A percentile compares a stretch with the other conserved stretches of the same genome.
phyloP scores from a whole-genome alignment of 164 flowering plant genomes.

The Saururus chinensis region DNA sequence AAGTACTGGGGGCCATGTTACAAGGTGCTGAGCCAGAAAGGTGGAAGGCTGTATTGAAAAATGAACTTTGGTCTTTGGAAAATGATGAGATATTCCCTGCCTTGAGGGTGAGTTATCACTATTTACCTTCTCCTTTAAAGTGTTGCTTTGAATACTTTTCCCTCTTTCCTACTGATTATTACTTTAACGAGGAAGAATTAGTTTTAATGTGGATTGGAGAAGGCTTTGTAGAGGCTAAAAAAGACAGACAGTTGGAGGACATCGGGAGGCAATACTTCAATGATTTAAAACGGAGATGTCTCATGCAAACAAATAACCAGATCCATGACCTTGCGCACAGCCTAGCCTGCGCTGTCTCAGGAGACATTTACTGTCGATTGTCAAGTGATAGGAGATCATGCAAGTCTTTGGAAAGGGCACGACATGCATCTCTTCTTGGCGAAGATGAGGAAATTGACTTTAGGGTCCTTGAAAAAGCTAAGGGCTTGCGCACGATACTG shows the following conservation, averaged over 20 bases:
- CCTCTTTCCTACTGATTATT: too few species aligned
- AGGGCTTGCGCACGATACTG: background rate
- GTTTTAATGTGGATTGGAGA: too few species aligned
- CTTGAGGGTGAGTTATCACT: too few species aligned
- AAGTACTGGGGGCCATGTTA: too few species aligned
- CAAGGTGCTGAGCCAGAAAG: slow-evolving; percentile 1
- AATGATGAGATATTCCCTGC: background rate
- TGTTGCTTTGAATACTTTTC: too few species aligned
- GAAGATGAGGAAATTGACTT: background rate
- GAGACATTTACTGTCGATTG: background rate
- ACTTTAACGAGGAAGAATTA: too few species aligned
- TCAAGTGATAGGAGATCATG: background rate
- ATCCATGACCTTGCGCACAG: slow-evolving; percentile 8
- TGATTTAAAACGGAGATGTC: slow-evolving; percentile 3
- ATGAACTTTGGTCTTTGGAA: slow-evolving; percentile 10
- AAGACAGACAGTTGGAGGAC: too few species aligned
- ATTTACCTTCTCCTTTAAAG: too few species aligned
- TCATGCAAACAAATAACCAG: slow-evolving; percentile 5
- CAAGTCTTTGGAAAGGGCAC: background rate
- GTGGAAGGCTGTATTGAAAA: slow-evolving; percentile 7
- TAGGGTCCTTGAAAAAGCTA: background rate
- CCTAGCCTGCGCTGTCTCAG: background rate
- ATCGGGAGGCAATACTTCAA: slow-evolving; percentile 11
- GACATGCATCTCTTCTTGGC: background rate
- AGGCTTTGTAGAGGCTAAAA: too few species aligned